Percentiles rank a stretch among this genome's conserved stretches.
phyloP scores from a whole-genome alignment of 2,329 filamentous ascomycete genomes.

The Phaeosphaeria sp. region DNA sequence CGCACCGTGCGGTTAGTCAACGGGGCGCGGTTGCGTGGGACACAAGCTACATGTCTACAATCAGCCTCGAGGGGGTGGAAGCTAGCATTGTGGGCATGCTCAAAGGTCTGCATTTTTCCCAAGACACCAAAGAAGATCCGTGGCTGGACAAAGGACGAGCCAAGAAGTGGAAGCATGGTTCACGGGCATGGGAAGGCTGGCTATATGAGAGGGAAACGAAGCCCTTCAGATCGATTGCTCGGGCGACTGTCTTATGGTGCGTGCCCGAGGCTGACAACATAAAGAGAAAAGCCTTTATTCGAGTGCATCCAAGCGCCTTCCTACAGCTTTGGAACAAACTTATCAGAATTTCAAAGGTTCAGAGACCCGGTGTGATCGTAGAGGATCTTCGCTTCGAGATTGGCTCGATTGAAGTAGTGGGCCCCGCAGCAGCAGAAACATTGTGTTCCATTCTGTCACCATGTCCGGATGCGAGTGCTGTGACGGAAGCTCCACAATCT shows the following conservation, averaged over 20 bases:
- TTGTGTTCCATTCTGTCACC: slow-evolving; percentile 72
- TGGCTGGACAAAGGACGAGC: slow-evolving; percentile 63
- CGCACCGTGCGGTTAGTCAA: slow-evolving; percentile 77
- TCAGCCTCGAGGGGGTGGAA: slow-evolving; percentile 74
- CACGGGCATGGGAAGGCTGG: slow-evolving; percentile 64
- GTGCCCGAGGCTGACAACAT: slow-evolving; percentile 24
- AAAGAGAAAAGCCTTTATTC: slow-evolving; percentile 67
- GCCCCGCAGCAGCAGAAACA: slow-evolving; percentile 80
- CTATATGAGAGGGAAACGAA: slow-evolving; percentile 61
- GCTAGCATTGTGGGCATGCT: slow-evolving; percentile 71
- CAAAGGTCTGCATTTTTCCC: slow-evolving; percentile 63
- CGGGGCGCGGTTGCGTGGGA: slow-evolving; percentile 89
- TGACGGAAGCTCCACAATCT: slow-evolving; percentile 41
- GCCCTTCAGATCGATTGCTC: slow-evolving; percentile 67
- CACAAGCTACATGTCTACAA: slow-evolving; percentile 90
- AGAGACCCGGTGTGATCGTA: slow-evolving; percentile 66
- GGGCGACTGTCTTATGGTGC: slow-evolving; percentile 79
- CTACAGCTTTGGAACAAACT: slow-evolving; percentile 71
- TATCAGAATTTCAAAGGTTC: slow-evolving; percentile 62
- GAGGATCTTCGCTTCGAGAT: slow-evolving; percentile 76
- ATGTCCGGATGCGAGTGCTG: slow-evolving; percentile 13
- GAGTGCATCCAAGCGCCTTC: slow-evolving; percentile 84
- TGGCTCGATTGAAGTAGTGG: slow-evolving; percentile 72
- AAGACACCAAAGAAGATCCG: slow-evolving; percentile 60
- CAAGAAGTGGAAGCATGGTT: slow-evolving; percentile 73